A percentile compares a stretch with the other conserved stretches of the same genome.
phyloP scores from a whole-genome alignment of 352 stramenopile genomes.

The Globisporangium splendens region DNA sequence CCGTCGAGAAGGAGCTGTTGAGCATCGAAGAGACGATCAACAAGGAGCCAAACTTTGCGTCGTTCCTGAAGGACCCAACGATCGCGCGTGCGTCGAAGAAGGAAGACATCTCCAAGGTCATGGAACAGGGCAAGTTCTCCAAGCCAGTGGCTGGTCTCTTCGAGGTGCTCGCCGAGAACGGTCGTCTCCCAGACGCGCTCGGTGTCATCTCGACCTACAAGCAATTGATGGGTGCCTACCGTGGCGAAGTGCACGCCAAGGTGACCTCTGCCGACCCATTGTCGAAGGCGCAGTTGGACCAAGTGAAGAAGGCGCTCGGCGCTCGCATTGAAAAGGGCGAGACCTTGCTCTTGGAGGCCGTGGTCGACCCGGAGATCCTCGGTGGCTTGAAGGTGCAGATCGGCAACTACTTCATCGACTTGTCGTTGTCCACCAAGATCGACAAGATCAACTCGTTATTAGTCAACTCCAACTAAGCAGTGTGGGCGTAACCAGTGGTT shows the following conservation, averaged over 20 bases:
- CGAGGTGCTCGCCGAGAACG: slow-evolving; percentile 95
- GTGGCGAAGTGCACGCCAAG: slow-evolving; percentile 94
- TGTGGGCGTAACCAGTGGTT: background rate
- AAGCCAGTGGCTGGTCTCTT: slow-evolving; percentile 95
- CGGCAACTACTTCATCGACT: slow-evolving; percentile 97
- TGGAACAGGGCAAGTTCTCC: slow-evolving; percentile 90
- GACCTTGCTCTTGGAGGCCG: slow-evolving; percentile 89
- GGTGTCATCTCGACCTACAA: slow-evolving; percentile 89
- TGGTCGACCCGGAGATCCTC: slow-evolving; percentile 94
- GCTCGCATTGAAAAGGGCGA: slow-evolving; percentile 86
- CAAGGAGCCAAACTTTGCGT: slow-evolving; percentile 87
- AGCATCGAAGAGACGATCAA: slow-evolving; percentile 74
- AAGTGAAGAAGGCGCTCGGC: slow-evolving; percentile 92
- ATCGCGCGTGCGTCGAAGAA: slow-evolving; percentile 94
- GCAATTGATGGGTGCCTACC: slow-evolving; percentile 94
- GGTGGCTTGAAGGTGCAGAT: slow-evolving; percentile 97
- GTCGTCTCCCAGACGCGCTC: slow-evolving; percentile 86
- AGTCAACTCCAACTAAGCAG: slow-evolving; percentile 54
- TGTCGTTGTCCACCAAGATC: slow-evolving; percentile 94
- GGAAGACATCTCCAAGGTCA: slow-evolving; percentile 88
- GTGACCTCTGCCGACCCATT: slow-evolving; percentile 95
- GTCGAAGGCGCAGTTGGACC: slow-evolving; percentile 89
- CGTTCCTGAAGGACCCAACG: slow-evolving; percentile 96
- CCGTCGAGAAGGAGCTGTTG: slow-evolving; percentile 89
- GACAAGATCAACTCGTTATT: slow-evolving; percentile 91